phyloP scores from a whole-genome alignment of 129 eudicot genomes.

The Helianthus annuus region HanXRQr2.0-SUNRISE NC_035442.2:128403521-128404020 shows the following conservation, averaged over 20 bases:
- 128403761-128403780: constrained; percentile 21
- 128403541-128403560: no score
- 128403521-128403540: no score
- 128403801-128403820: background rate
- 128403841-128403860: no score
- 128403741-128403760: constrained; percentile 23
- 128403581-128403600: background rate
- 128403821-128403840: background rate
- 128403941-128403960: no score
- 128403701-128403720: constrained; percentile 9
- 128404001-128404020: no score
- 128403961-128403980: no score
- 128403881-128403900: no score
- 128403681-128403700: constrained; percentile 11
- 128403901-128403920: no score
- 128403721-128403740: background rate
- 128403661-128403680: background rate
- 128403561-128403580: no score
- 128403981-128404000: no score
- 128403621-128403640: background rate
- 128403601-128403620: background rate
- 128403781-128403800: constrained; percentile 20
- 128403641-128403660: background rate
- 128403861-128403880: no score
- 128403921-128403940: no score